Evolutionary conservation across 78 protist species (phyloP).

Genomic region (Isochrysis galbana): DNA sequence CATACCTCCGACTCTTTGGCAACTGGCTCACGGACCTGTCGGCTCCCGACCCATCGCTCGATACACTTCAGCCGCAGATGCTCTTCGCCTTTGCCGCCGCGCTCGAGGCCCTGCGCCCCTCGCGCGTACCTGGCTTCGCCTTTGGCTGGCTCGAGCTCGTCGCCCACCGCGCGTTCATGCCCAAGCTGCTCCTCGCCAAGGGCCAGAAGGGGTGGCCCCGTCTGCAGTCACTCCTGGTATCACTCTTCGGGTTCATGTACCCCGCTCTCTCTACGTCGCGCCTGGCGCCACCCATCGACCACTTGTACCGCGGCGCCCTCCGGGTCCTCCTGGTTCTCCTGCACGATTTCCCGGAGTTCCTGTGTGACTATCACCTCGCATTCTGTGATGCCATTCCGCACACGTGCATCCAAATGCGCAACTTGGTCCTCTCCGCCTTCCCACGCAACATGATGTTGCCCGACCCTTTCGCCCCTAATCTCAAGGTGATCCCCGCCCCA

Average conservation of each 20-base stretch:
- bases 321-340: conserved; percentile 79
- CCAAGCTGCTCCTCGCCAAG: conserved; percentile 69
- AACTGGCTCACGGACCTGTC: conserved; percentile 69
- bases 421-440: conserved; percentile 92
- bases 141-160: conserved; percentile 96
- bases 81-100: conserved; percentile 69
- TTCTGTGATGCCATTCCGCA: conserved; percentile 94
- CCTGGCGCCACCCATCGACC: conserved; percentile 73
- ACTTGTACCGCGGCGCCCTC: conserved; percentile 84
- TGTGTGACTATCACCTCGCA: conserved; percentile 90
- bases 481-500: too few species aligned
- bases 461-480: conserved; percentile 94
- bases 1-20: conserved; percentile 77
- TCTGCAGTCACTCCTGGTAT: conserved; percentile 80
- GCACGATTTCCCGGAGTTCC: conserved; percentile 99
- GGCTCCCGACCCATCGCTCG: conserved; percentile 67
- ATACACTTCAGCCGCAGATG: conserved; percentile 52
- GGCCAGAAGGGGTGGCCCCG: conserved; percentile 71
- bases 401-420: conserved; percentile 93
- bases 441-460: conserved; percentile 93
- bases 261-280: conserved; percentile 79
- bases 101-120: conserved; percentile 80
- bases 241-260: conserved; percentile 79
- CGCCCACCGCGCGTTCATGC: conserved; percentile 90
- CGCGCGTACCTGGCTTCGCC: conserved; percentile 88